A percentile compares a stretch with the other conserved stretches of the same genome.
These are phyloP conservation scores for Pezicula neosporulosa DNA, from an alignment of 2,329 filamentous ascomycete genomes.

Conservation along the genomic window DNA sequence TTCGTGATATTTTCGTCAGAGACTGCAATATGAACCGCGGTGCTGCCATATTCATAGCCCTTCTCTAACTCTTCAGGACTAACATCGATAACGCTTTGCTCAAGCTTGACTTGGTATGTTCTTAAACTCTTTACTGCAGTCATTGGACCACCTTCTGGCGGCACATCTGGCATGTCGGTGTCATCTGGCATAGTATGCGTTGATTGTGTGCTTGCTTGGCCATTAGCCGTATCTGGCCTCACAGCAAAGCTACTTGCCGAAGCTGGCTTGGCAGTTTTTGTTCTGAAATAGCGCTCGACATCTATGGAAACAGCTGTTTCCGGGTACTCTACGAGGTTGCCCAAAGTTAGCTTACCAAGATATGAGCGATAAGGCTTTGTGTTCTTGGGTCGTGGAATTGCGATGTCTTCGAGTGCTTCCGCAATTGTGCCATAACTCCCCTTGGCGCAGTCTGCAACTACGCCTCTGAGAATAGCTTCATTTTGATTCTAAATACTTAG, in stretches of 20 bases:
- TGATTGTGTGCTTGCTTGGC: slow-evolving; percentile 48
- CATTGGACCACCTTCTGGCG: slow-evolving; percentile 42
- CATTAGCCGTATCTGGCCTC: slow-evolving; percentile 26
- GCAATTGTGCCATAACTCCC: slow-evolving; percentile 80
- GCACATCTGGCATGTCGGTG: slow-evolving; percentile 37
- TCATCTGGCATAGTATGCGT: slow-evolving; percentile 41
- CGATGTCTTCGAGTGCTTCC: slow-evolving; percentile 78
- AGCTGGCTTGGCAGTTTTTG: slow-evolving; percentile 70
- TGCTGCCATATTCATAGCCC: slow-evolving; percentile 90
- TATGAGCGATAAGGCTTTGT: slow-evolving; percentile 76
- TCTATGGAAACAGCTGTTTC: slow-evolving; percentile 76
- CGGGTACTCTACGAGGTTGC: slow-evolving; percentile 65
- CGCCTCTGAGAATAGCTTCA: slow-evolving; percentile 61
- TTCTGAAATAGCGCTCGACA: slow-evolving; percentile 88
- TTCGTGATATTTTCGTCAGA: slow-evolving; percentile 87
- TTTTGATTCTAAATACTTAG: slow-evolving; percentile 55
- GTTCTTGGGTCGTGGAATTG: slow-evolving; percentile 71
- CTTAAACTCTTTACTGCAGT: slow-evolving; percentile 73
- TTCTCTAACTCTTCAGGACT: slow-evolving; percentile 82
- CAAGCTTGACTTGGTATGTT: slow-evolving; percentile 77
- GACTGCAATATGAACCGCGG: slow-evolving; percentile 83
- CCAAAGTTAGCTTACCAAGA: slow-evolving; percentile 76
- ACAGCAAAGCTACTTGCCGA: slow-evolving; percentile 75
- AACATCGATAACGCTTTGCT: too few relatives aligned
- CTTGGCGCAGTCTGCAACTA: slow-evolving; percentile 64